Evolutionary conservation across 163 green algal genomes (phyloP), one percentile per base, ranked within the genome.

Genomic region (Scenedesmus sp.): DNA sequence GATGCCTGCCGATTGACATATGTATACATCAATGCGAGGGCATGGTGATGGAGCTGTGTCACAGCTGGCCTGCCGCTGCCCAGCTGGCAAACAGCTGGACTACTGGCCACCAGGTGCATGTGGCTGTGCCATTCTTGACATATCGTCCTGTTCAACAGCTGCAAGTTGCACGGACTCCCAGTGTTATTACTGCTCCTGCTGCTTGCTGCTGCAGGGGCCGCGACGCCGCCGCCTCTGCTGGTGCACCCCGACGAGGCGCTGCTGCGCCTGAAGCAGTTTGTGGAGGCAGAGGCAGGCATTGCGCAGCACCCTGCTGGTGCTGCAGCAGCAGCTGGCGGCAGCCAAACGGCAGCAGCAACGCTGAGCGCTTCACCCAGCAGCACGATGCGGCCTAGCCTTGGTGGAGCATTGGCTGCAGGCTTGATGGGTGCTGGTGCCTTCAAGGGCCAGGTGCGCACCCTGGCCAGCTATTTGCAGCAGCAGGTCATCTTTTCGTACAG

Each of bases 211-310:
- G 59, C 56, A 91, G 73, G 73, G 57, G 57, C 64, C 18, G 57
- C 18, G 2, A 16, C 57, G 26, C 74, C 70, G 10, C 55, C 59
- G 18, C 87, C 87, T 52, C 56, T 94, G 84, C 93, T 97, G 26
- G 94, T 97, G 46, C 93, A 95, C 60, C 94, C 95, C 4, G 94
- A 97, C 84, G 95, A 97, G 55, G 95, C 91, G 26, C 84, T 97
- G 67, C 90, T 88, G 76, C 93, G 94, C 57, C 91, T 97, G 59
- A 95, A 95, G 84, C 93, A 92, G 13, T 97, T 97, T 89, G 92
- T 97, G 10, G 96, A 97, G 81, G 83, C 94, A 9, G 95, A 97
- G 84, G 15, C 84, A 5, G 84, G 82, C 84, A 55, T 92, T 10
- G 73, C 54, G 8, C 77, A 87, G 54, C 89, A 95, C 87, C 83